These are phyloP conservation scores for Castanopsis chinensis DNA, from an alignment of 306 rosid species.

Conservation along the genomic window DNA sequence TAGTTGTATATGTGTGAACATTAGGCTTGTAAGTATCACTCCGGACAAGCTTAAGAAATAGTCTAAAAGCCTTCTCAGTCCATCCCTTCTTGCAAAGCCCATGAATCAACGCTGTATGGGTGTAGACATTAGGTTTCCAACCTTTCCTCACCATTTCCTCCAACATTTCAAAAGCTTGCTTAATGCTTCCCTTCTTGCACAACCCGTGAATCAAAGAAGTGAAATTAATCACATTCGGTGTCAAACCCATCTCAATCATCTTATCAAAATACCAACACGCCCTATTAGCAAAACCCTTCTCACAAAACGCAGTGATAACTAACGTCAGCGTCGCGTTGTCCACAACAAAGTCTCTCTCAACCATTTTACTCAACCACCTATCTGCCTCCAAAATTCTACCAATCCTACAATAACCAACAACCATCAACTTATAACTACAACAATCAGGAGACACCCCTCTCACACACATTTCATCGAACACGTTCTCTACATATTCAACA, in stretches of 20 bases:
- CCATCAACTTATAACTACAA: conserved; percentile 63
- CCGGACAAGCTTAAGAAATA: conserved; percentile 90
- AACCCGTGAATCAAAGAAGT: conserved; percentile 74
- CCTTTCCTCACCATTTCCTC: conserved; percentile 94
- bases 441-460: conserved; percentile 73
- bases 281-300: conserved; percentile 48
- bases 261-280: conserved; percentile 68
- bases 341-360: conserved; percentile 61
- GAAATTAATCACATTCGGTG: conserved; percentile 76
- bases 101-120: conserved; percentile 69
- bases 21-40: conserved; percentile 77
- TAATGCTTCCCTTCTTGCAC: conserved; percentile 84
- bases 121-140: conserved; percentile 90
- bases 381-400: conserved; percentile 64
- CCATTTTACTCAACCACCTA: conserved; percentile 69
- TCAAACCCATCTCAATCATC: conserved; percentile 58
- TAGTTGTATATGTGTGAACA: conserved; percentile 82
- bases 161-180: conserved; percentile 93
- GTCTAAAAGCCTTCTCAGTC: conserved; percentile 89
- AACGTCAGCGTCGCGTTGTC: conserved; percentile 69
- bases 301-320: conserved; percentile 48
- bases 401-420: conserved; percentile 55
- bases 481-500: conserved; percentile 65
- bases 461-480: conserved; percentile 77
- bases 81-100: conserved; percentile 98